Percentiles rank a stretch among this genome's conserved stretches.
Evolutionary conservation across 257 asterid species (phyloP).

Genomic region (Nicotiana undulata): DNA sequence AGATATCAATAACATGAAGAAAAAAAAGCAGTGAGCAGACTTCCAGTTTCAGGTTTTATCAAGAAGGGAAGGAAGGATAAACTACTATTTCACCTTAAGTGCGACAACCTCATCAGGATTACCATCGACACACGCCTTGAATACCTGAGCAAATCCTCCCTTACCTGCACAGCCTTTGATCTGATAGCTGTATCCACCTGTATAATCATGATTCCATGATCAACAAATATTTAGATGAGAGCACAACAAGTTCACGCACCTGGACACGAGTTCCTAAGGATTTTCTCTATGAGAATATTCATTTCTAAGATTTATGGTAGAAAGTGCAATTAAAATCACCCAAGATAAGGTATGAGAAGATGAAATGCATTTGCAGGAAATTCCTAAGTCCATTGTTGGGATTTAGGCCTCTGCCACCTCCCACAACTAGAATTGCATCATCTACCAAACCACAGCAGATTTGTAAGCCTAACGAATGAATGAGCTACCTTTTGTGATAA

Average conservation of each 20-base stretch:
- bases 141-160: slow-evolving; percentile 98
- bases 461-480: neutral
- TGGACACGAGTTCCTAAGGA: neutral
- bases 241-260: slow-evolving; percentile 10
- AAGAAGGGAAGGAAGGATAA: neutral
- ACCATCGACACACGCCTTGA: slow-evolving; percentile 63
- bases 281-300: neutral
- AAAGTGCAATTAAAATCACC: neutral
- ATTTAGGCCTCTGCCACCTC: neutral
- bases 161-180: slow-evolving; percentile 98
- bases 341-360: neutral
- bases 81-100: slow-evolving; percentile 55
- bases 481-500: neutral
- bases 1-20: neutral
- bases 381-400: neutral
- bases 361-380: neutral
- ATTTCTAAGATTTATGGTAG: neutral
- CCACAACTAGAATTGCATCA: neutral
- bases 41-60: slow-evolving; percentile 9
- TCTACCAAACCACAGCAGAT: neutral
- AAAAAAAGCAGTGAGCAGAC: neutral
- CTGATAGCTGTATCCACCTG: slow-evolving; percentile 87
- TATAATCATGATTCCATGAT: slow-evolving; percentile 16
- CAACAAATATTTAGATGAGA: slow-evolving; percentile 10
- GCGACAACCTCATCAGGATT: slow-evolving; percentile 79